Base-by-base conservation (phyloP, 2,329 filamentous ascomycete genomes). In the Ophiosphaerella korrae region DNA sequence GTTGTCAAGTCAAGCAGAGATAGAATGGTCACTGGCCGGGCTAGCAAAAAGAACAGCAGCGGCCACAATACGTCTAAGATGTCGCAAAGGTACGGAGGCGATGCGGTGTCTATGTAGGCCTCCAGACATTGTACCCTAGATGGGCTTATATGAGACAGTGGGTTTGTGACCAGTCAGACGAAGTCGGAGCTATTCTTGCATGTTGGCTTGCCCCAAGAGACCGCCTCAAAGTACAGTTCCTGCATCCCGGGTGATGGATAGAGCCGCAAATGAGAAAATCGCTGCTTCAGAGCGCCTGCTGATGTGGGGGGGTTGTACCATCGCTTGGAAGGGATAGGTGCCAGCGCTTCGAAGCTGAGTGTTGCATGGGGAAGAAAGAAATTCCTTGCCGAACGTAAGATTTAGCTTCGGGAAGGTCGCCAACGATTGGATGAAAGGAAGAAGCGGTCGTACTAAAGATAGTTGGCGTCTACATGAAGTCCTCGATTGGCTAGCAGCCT, bases 41-140 rank as follows among this genome's bases (percentile, higher is more conserved):
- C 47, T 50, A 46, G 40, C 44, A 52, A 62, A 55, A 42, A 45
- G 40, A 44, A 53, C 45, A 46, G 52, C 38, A 53, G 53, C 40
- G 58, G 53, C 52, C 47, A 58, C 58, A 47, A 62, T 49, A 48
- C 56, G 56, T 63, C 58, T 64, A 61, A 56, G 60, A 62, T 55
- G 48, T 53, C 41, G 50, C 51, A 45, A 48, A 56, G 43, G 60
- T 57, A 43, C 48, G 53, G 41, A 64, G 66, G 64, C 58, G 41
- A 53, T 49, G 56, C 47, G 61, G 60, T 64, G 62, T 65, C 67
- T 71, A 63, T 72, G 68, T 71, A 73, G 67, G 63, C 50, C 60
- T 60, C 48, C 55, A 55, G 39, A 42, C 50, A 38, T 48, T 57
- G 58, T 48, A 51, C 53, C 48, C 40, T 47, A 49, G 50, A 60